Percentiles rank a stretch among this genome's conserved stretches.
Conservation (phyloP, 179 eudicot genomes). For the Monotropa hypopitys region DNA sequence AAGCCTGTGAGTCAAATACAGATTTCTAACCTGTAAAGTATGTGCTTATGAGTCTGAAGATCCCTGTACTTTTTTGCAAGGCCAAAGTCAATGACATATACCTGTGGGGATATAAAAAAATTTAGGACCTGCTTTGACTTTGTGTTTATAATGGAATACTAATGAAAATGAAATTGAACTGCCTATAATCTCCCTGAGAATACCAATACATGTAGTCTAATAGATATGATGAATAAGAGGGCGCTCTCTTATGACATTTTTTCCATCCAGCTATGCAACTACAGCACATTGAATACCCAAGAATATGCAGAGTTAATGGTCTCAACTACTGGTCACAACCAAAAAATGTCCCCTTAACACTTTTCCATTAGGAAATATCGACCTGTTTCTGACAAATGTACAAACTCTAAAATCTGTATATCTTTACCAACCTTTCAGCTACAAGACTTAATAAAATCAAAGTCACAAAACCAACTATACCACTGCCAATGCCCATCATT, state of each 20-base stretch:
- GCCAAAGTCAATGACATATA: conserved; percentile 77
- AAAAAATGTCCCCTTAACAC: not conserved
- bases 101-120: no score
- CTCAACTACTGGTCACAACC: not conserved
- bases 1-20: not conserved
- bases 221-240: no score
- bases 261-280: not conserved
- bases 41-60: conserved; percentile 94
- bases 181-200: not conserved
- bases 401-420: not conserved
- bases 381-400: not conserved
- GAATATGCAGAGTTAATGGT: not conserved
- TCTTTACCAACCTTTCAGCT: not conserved
- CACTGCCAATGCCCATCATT: not conserved
- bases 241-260: no score
- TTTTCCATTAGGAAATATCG: not conserved
- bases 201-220: not conserved
- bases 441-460: not conserved
- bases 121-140: no score
- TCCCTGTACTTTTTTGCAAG: conserved; percentile 89
- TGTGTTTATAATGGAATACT: no score
- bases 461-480: not conserved
- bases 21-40: conserved; percentile 68
- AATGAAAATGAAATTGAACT: not conserved
- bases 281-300: not conserved